Base-by-base conservation (phyloP, 176 grass and related monocot genomes). In the Oryza coarctata region DNA sequence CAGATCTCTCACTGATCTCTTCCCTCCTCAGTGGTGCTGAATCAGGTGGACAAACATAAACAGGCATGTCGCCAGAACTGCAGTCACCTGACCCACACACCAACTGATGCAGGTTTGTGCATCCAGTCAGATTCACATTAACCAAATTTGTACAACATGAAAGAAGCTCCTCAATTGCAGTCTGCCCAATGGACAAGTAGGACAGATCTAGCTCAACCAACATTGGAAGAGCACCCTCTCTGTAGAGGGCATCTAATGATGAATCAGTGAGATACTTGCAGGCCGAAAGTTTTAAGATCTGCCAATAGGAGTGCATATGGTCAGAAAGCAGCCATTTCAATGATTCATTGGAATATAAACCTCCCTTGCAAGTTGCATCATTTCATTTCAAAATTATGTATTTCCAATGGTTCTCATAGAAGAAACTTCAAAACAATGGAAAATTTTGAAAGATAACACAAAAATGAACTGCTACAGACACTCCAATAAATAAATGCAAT, bases 121-220 rank as follows among this genome's bases (percentile, higher is more conserved):
- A 99, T 64, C 96, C 96, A 8, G 94, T 99, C 85, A 99, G 81
- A 73, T 99, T 99, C 77, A 99, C 85, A 77, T 94, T 84, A 78
- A 90, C 93, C 43, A 99, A 88, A 82, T 99, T 99, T 57, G 76
- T 91, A 73, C 96, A 95, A 38, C 61, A 83, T 71, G 89, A 68
- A 80, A 99, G 96, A 65, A 99, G 86, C 71, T 91, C 80, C 52
- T 81, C 68, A 61, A 99, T 95, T 7, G 83, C 87, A 83, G 77
- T 88, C 58, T 99, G 96, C 34, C 93, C 93, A 83, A 95, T 92
- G 26, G 93, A 95, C 49, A 93, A 92, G 90, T 99, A 99, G 65
- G 96, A 99, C 68, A 99, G 86, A 86, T 99, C 96, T 86, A 99
- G 80, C 76, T 99, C 96, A 44, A 91, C 72, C 49, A 99, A 91